Percentiles rank a stretch among this genome's conserved stretches.
phyloP scores from a whole-genome alignment of 805 yeast species.

The Kuraishia cidri region DNA sequence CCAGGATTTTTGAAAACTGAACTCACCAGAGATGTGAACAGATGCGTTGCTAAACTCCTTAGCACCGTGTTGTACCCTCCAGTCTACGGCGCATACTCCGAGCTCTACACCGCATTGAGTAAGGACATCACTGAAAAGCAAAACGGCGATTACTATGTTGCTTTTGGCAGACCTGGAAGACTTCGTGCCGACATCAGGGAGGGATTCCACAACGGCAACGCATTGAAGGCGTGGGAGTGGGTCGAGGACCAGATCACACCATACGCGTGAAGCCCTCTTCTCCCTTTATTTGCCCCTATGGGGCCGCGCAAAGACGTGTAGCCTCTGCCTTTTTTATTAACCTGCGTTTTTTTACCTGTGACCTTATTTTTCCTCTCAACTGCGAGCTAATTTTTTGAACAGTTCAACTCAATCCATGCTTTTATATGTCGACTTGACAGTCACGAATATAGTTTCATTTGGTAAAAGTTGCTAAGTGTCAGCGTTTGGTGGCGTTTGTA shows the following conservation, averaged over 20 bases:
- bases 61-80: neutral
- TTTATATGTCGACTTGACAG: too few relatives aligned
- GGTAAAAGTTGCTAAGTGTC: too few relatives aligned
- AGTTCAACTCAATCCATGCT: too few relatives aligned
- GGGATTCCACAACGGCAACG: constrained; percentile 20
- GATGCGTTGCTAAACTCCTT: constrained; percentile 1
- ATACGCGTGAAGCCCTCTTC: too few relatives aligned
- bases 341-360: too few relatives aligned
- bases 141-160: constrained; percentile 22
- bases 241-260: constrained; percentile 18
- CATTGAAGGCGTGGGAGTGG: constrained; percentile 22
- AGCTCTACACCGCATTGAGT: constrained; percentile 25
- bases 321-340: too few relatives aligned
- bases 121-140: constrained; percentile 17
- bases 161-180: constrained; percentile 11
- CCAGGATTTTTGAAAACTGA: constrained; percentile 3
- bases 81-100: constrained; percentile 25
- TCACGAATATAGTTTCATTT: too few relatives aligned
- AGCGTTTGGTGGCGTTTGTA: too few relatives aligned
- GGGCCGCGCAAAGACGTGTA: too few relatives aligned
- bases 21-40: neutral
- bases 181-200: constrained; percentile 25
- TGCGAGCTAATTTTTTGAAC: too few relatives aligned
- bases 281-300: too few relatives aligned
- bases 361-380: too few relatives aligned